Conservation (phyloP, 106 monocot species). For the Acorus gramineus region DNA sequence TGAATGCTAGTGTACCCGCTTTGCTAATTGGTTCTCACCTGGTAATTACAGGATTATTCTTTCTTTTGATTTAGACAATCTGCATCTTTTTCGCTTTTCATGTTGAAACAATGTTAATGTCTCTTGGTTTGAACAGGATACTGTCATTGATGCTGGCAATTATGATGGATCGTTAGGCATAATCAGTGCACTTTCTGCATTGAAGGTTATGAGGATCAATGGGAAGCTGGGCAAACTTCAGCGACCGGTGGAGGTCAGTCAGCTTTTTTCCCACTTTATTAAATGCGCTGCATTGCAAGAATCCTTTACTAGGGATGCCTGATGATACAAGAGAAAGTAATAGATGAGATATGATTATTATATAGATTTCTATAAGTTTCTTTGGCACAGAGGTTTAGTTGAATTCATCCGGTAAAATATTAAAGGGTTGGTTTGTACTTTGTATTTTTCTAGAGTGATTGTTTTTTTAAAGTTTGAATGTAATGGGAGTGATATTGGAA, state of each 20-base stretch:
- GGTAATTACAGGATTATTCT: constrained; percentile 24
- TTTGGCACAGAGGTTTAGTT: no score
- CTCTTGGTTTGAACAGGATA: constrained; percentile 51
- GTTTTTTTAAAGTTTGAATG: no score
- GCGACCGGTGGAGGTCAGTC: constrained; percentile 68
- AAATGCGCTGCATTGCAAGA: no score
- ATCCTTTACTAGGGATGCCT: no score
- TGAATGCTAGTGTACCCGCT: constrained; percentile 40
- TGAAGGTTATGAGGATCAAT: constrained; percentile 58
- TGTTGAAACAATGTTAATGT: background rate
- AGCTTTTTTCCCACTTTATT: background rate
- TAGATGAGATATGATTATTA: no score
- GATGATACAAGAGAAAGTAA: no score
- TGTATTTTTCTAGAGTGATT: no score
- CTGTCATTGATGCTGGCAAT: constrained; percentile 92
- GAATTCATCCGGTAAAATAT: no score
- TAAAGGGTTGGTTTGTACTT: no score
- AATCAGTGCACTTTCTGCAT: constrained; percentile 74
- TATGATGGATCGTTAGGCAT: constrained; percentile 87
- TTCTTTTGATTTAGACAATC: background rate
- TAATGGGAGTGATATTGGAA: no score
- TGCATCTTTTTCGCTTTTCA: no score
- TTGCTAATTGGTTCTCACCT: constrained; percentile 86
- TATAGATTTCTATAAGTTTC: no score
- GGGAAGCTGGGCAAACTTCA: constrained; percentile 46